Evolutionary conservation across 768 basidiomycete genomes (phyloP).

Genomic region (Pholiota conissans): DNA sequence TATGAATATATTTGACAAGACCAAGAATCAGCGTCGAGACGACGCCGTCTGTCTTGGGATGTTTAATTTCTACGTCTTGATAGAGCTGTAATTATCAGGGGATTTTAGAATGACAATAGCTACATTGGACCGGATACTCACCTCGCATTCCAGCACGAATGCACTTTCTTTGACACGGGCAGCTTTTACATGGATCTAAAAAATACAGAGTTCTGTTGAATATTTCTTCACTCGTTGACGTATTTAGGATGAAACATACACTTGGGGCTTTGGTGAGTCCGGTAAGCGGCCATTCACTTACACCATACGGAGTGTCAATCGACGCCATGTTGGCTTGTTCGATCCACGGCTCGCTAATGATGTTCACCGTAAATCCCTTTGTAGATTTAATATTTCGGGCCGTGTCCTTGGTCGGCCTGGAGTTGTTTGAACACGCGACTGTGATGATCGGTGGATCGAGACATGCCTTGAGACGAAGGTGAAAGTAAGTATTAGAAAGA

Average conservation of each 20-base stretch:
- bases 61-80: constrained; percentile 39
- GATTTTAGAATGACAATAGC: neutral
- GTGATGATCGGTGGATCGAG: constrained; percentile 65
- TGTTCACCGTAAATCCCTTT: constrained; percentile 71
- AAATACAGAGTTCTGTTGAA: too few species aligned
- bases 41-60: constrained; percentile 32
- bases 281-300: constrained; percentile 62
- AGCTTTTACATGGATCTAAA: constrained; percentile 44
- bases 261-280: constrained; percentile 60
- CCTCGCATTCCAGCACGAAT: constrained; percentile 64
- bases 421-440: constrained; percentile 36
- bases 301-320: constrained; percentile 49
- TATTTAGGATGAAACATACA: constrained; percentile 37
- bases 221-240: too few species aligned
- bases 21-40: constrained; percentile 50
- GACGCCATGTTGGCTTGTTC: constrained; percentile 54
- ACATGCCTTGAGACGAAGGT: constrained; percentile 35
- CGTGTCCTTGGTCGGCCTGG: constrained; percentile 51
- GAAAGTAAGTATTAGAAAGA: constrained; percentile 8
- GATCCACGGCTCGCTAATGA: constrained; percentile 71
- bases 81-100: constrained; percentile 19
- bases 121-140: constrained; percentile 10
- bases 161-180: constrained; percentile 65
- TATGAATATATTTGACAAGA: constrained; percentile 54
- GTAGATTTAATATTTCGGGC: constrained; percentile 62